phyloP scores from a whole-genome alignment of 768 basidiomycete genomes.

The Filobasidium floriforme region DNA sequence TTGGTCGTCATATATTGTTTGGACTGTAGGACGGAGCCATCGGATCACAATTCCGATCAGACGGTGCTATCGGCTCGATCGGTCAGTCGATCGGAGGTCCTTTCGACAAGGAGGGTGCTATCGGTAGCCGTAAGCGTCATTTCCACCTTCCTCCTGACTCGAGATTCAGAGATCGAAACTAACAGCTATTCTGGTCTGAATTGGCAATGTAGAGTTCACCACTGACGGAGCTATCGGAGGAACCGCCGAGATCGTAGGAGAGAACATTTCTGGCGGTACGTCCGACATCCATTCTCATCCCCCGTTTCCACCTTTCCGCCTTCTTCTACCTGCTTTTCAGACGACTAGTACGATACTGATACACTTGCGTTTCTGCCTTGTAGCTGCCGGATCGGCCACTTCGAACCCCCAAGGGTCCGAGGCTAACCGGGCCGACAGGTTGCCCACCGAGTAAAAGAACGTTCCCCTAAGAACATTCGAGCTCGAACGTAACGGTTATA shows the following conservation, averaged over 20 bases:
- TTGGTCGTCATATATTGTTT: not conserved
- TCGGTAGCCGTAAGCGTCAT: not conserved
- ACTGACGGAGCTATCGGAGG: constrained; percentile 4
- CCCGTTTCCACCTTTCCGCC: not conserved
- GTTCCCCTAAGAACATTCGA: not conserved
- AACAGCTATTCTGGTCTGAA: not conserved
- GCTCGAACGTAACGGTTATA: not conserved
- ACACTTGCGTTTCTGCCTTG: not conserved
- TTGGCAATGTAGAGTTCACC: not conserved
- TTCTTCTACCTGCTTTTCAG: not conserved
- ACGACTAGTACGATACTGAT: no score
- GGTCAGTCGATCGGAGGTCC: constrained; percentile 3
- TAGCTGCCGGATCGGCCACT: not conserved
- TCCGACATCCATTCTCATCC: not conserved
- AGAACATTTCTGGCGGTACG: constrained; percentile 7
- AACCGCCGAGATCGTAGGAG: constrained; percentile 5
- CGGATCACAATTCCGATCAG: constrained; percentile 4
- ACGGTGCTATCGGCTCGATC: constrained; percentile 5
- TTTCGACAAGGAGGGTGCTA: constrained; percentile 8
- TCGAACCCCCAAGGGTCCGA: not conserved
- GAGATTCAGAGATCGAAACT: not conserved
- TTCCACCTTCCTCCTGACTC: not conserved
- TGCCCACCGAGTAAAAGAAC: constrained; percentile 3
- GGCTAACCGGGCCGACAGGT: constrained; percentile 1
- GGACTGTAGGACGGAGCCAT: constrained; percentile 4